Base-by-base conservation (phyloP, 2,329 filamentous ascomycete species). In the Uncinocarpus reesii region DNA sequence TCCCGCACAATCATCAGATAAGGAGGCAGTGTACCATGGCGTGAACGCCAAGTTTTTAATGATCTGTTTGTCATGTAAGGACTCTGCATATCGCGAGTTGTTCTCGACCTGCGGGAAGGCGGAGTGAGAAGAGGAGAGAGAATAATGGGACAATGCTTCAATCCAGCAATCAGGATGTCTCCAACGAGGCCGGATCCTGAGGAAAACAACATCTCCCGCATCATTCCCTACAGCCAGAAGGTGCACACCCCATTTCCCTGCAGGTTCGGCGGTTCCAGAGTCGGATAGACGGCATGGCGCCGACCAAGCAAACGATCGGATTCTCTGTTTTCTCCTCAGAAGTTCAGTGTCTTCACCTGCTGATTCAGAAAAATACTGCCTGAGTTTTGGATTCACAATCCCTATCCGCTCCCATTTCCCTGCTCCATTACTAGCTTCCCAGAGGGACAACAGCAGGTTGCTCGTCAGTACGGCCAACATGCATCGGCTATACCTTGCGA, bases 371-470 rank as follows among this genome's bases (percentile, higher is more conserved):
- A 63, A 74, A 65, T 72, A 67, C 0, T 60, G 50, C 13, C 63
- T 59, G 35, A 79, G 56, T 3, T 63, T 59, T 46, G 71, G 58
- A 52, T 81, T 81, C 31, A 80, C 58, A n/a, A 80, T 62, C 4
- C 72, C 55, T 2, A 69, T 68, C 26, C 78, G 69, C 32, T 63
- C 63, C 78, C 78, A 81, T 53, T 67, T 70, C 1, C 63, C 59
- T 35, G 65, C 60, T 7, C 66, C 65, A 10, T 71, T 71, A 26
- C 69, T 60, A 2, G 71, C 66, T 41, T 75, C 72, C 71, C 77
- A 81, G 7, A 81, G 58, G 1, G 75, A 76, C 4, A 81, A 59
- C 1, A 76, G 57, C 47, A 78, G 61, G 53, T 78, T 79, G 2
- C 76, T 71, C 0, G 76, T 79, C 37, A 79, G 62, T 13, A 78